Evolutionary conservation across 2,329 filamentous ascomycete species (phyloP).

Genomic region (Berkeleyomyces basicola): DNA sequence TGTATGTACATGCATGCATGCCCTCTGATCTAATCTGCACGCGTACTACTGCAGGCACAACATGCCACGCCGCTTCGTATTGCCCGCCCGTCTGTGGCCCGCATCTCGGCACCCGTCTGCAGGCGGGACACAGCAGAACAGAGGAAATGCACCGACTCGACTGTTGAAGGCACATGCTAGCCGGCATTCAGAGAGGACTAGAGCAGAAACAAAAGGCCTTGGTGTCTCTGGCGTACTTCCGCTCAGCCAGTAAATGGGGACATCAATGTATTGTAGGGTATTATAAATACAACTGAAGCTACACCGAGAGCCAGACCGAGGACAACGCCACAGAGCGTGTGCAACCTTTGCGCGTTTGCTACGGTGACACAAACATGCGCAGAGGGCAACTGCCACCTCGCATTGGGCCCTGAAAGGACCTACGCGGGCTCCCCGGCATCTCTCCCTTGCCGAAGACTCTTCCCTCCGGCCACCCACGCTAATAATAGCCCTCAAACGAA

Average conservation of each 20-base stretch:
- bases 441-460: not conserved
- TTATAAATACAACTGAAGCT: not conserved
- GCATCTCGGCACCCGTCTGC: not conserved
- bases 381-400: not conserved
- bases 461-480: not conserved
- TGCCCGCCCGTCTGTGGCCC: not conserved
- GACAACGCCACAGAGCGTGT: not conserved
- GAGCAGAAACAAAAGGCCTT: too few relatives aligned
- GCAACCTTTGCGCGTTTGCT: not conserved
- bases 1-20: not conserved
- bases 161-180: not conserved
- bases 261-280: not conserved
- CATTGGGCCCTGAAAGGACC: too few relatives aligned
- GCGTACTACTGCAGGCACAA: not conserved
- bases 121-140: not conserved
- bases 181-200: too few relatives aligned
- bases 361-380: not conserved
- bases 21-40: not conserved
- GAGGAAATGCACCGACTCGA: not conserved
- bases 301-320: not conserved
- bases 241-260: not conserved
- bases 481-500: constrained; percentile 19
- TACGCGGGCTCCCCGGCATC: too few relatives aligned
- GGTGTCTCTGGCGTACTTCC: too few relatives aligned
- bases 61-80: not conserved